phyloP scores from a whole-genome alignment of 2,329 filamentous ascomycete genomes.

The Penicillium sp. region DNA sequence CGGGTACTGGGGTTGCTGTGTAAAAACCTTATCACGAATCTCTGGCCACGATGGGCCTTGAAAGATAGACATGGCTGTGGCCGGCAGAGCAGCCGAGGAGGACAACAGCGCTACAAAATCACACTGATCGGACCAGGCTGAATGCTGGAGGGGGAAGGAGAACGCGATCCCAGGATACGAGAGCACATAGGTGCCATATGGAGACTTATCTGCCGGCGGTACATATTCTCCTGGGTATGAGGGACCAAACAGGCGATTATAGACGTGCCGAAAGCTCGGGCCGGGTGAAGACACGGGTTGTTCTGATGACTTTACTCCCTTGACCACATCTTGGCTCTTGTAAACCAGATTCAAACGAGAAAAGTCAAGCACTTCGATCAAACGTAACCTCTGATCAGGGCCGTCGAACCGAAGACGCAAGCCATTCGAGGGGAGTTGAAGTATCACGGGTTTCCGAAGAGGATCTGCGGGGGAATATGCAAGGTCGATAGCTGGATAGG shows the following conservation, averaged over 20 bases:
- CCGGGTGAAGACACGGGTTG: conserved; percentile 51
- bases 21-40: conserved; percentile 75
- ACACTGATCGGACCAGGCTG: conserved; percentile 70
- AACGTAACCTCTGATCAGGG: conserved; percentile 82
- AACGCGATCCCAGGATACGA: conserved; percentile 96
- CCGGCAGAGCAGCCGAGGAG: conserved; percentile 72
- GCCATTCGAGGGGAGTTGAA: conserved; percentile 81
- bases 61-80: conserved; percentile 88
- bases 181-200: conserved; percentile 77
- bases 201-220: conserved; percentile 58
- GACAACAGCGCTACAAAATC: conserved; percentile 88
- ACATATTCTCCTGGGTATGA: conserved; percentile 94
- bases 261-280: conserved; percentile 84
- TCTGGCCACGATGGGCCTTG: conserved; percentile 89
- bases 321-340: conserved; percentile 77
- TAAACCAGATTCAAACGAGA: conserved; percentile 81
- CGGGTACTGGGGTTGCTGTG: conserved; percentile 70
- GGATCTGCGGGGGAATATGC: conserved; percentile 76
- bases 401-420: conserved; percentile 91
- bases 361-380: conserved; percentile 92
- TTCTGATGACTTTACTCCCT: conserved; percentile 45
- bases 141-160: conserved; percentile 76
- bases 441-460: conserved; percentile 71
- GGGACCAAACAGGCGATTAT: conserved; percentile 88
- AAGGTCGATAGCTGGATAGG: conserved; percentile 81